Conservation (phyloP, 2,329 filamentous ascomycete species). For the Pseudopithomyces chartarum region DNA sequence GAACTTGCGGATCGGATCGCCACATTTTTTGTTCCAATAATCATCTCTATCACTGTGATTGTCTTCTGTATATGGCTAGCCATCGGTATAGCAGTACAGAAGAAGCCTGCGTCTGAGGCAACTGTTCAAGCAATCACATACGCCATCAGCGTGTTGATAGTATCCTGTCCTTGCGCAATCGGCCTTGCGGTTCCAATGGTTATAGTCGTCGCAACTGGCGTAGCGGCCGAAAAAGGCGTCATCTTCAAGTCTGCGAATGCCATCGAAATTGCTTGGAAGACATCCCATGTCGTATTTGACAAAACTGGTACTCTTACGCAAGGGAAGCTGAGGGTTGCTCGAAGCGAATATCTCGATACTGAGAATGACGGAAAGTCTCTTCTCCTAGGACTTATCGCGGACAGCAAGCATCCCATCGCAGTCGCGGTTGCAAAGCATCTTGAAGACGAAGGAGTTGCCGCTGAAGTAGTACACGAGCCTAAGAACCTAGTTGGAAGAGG, state of each 20-base stretch:
- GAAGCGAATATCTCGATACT: constrained; percentile 27
- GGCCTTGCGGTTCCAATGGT: constrained; percentile 80
- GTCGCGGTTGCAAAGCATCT: constrained; percentile 53
- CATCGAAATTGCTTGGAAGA: constrained; percentile 66
- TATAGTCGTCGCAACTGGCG: constrained; percentile 71
- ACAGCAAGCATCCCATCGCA: constrained; percentile 60
- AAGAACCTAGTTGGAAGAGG: constrained; percentile 50
- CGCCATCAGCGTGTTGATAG: constrained; percentile 72
- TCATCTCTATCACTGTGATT: constrained; percentile 62
- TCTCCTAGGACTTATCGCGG: constrained; percentile 48
- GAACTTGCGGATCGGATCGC: constrained; percentile 71
- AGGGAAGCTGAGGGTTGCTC: constrained; percentile 54
- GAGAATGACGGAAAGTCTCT: constrained; percentile 10
- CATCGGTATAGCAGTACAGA: constrained; percentile 54
- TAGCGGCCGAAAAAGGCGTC: constrained; percentile 67
- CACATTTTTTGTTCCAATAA: constrained; percentile 69
- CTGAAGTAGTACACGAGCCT: constrained; percentile 20
- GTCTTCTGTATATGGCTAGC: constrained; percentile 70
- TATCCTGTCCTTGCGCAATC: constrained; percentile 80
- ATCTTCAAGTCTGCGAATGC: constrained; percentile 71
- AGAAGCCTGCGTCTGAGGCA: constrained; percentile 52
- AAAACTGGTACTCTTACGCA: constrained; percentile 78
- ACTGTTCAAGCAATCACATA: constrained; percentile 70
- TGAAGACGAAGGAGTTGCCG: constrained; percentile 15
- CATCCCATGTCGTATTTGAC: constrained; percentile 74